These are phyloP conservation scores for Plasmodium adleri DNA, from an alignment of 169 alveolate species.

Conservation along the genomic window DNA sequence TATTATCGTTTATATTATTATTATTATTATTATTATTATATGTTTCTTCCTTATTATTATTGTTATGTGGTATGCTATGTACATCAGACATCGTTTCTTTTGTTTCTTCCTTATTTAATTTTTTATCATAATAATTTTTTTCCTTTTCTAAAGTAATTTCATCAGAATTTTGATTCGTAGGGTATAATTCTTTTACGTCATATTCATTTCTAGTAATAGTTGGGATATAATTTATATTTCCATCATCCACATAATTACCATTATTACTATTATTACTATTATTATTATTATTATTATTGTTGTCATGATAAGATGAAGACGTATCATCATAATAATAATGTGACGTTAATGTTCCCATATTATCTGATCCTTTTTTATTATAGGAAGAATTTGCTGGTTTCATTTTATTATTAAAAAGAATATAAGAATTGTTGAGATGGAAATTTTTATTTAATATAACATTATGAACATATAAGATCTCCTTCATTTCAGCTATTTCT, in stretches of 20 bases:
- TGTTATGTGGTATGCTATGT: neutral
- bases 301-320: neutral
- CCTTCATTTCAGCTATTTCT: constrained; percentile 66
- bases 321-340: constrained; percentile 21
- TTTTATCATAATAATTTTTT: neutral
- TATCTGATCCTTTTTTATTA: constrained; percentile 26
- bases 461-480: constrained; percentile 52
- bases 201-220: constrained; percentile 20
- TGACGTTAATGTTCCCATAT: constrained; percentile 25
- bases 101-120: neutral
- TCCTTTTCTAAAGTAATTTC: neutral
- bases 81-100: neutral
- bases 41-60: neutral
- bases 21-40: neutral
- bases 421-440: constrained; percentile 32
- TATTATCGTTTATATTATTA: neutral
- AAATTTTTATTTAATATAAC: constrained; percentile 36
- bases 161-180: neutral
- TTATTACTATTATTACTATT: neutral
- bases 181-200: constrained; percentile 39
- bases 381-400: constrained; percentile 25
- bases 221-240: neutral
- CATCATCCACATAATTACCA: neutral
- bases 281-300: neutral
- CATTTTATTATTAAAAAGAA: constrained; percentile 39